Evolutionary conservation across 1,139 yeast genomes (phyloP), one percentile per base, ranked within the genome.

Genomic region (Citeromyces hawaiiensis): DNA sequence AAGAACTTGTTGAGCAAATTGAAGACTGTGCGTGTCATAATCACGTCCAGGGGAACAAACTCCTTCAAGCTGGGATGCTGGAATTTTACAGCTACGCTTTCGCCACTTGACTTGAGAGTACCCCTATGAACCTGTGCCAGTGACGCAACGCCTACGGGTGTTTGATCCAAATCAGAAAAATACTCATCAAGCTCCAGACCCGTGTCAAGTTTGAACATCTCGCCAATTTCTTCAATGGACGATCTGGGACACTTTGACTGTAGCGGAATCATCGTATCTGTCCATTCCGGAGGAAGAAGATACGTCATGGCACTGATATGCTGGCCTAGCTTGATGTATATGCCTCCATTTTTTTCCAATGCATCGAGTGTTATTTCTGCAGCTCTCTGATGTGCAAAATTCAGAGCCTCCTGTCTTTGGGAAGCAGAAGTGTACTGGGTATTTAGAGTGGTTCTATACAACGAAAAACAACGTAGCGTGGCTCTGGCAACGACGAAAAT

Each of bases 91-190:
- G 98, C 98, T 2, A 88, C 97, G 50, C 69, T 72, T 48, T 79
- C 72, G 1, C 86, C 87, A 4, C 66, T 70, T 2, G 58, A 61
- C 43, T 64, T 70, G 42, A 88, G 57, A 1, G 59, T 70, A 0
- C 94, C 99, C 36, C 68, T 63, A 58, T 91, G 98, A 8, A 91
- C 99, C 54, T 91, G 99, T 0, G 98, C 98, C 48, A 91, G 66
- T 1, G 96, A 85, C 0, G 98, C 98, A 11, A 87, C 94, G 1
- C 98, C 99, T 36, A 91, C 75, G 0, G 99, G 98, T 13, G 57
- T 61, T 0, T 72, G 70, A 46, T 81, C 73, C 55, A 91, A 85
- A 27, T 70, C 74, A 10, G 63, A 56, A 55, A 91, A 91, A 35
- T 76, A 47, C 1, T 83, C 93, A n/a, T 68, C 70, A 17, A 88